Percentiles rank a stretch among this genome's conserved stretches.
Conservation (phyloP, 1,284 basidiomycete genomes). For the Mycosarcoma mackinlayi region DNA sequence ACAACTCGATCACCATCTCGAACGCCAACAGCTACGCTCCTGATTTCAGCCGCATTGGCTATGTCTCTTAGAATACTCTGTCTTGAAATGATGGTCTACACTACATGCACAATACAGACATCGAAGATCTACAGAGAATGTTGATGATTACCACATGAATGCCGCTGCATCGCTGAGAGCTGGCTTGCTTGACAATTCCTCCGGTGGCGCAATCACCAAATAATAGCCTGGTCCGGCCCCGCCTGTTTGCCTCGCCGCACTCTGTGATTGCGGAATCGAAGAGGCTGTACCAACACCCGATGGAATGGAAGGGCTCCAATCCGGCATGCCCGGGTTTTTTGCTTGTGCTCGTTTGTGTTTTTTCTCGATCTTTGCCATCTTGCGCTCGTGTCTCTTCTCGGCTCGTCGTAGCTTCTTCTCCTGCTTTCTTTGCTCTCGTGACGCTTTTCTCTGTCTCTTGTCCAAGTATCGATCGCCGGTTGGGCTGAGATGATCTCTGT, state of each 20-base stretch:
- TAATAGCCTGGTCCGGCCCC: conserved; percentile 3
- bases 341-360: conserved; percentile 15
- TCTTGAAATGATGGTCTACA: not conserved
- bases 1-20: conserved; percentile 38
- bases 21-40: conserved; percentile 33
- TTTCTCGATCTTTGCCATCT: conserved; percentile 16
- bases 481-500: conserved; percentile 35
- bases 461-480: conserved; percentile 74
- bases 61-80: not conserved
- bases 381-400: conserved; percentile 13
- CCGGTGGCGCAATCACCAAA: conserved; percentile 16
- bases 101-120: not conserved
- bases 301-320: no score
- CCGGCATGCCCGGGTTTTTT: conserved; percentile 12
- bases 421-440: conserved; percentile 54
- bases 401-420: conserved; percentile 31
- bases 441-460: conserved; percentile 67
- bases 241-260: no score
- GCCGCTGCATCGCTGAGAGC: conserved; percentile 4
- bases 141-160: conserved; percentile 14
- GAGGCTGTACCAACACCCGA: not conserved
- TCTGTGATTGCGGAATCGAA: not conserved
- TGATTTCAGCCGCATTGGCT: conserved; percentile 47
- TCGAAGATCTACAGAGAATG: not conserved
- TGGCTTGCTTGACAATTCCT: not conserved